These are phyloP conservation scores for Croton setiger DNA, from an alignment of 441 rosid species.

Conservation along the genomic window DNA sequence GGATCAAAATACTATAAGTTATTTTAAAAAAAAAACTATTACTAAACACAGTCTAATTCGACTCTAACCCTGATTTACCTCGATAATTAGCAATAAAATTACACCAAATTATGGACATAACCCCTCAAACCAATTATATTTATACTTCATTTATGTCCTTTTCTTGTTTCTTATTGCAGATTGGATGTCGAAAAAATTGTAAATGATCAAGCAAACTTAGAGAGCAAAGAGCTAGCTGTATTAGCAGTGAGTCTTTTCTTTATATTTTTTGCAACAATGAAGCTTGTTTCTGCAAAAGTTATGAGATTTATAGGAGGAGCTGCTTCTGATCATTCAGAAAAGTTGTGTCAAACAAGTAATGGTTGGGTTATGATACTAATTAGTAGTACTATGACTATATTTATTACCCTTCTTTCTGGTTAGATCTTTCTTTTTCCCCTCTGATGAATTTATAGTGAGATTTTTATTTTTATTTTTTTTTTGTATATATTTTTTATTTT, in stretches of 20 bases:
- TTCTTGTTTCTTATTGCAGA: constrained; percentile 32
- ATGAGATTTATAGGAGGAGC: constrained; percentile 33
- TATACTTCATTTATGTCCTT: too few species aligned
- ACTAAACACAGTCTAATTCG: too few species aligned
- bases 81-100: too few species aligned
- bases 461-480: too few species aligned
- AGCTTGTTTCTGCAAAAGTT: constrained; percentile 49
- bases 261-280: constrained; percentile 48
- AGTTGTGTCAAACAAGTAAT: constrained; percentile 37
- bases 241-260: constrained; percentile 63
- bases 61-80: too few species aligned
- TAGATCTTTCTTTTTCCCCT: constrained; percentile 11
- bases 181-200: constrained; percentile 55
- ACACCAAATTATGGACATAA: too few species aligned
- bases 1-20: too few species aligned
- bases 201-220: constrained; percentile 55
- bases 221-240: constrained; percentile 66
- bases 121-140: too few species aligned
- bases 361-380: constrained; percentile 78
- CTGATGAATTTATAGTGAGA: too few species aligned
- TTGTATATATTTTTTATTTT: too few species aligned
- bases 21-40: too few species aligned
- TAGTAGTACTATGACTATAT: constrained; percentile 77
- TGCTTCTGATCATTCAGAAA: constrained; percentile 34
- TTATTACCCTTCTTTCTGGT: constrained; percentile 46